A percentile compares a stretch with the other conserved stretches of the same genome.
phyloP scores from a whole-genome alignment of 768 basidiomycete species.

The Lepiota subincarnata region DNA sequence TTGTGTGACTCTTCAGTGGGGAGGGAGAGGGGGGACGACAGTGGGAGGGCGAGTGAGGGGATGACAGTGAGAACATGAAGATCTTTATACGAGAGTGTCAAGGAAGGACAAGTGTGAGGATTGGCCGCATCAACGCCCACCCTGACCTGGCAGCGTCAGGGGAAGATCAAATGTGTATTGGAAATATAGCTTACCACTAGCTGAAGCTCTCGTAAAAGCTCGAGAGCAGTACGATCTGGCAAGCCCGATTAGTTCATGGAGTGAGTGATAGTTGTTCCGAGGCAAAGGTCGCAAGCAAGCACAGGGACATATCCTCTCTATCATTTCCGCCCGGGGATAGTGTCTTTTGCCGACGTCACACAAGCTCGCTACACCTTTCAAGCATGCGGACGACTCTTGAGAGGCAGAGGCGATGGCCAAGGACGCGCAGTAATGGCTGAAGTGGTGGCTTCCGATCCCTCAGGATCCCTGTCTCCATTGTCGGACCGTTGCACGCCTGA shows the following conservation, averaged over 20 bases:
- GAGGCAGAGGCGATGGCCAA: no score
- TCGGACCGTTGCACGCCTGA: background rate
- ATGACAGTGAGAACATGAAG: constrained; percentile 2
- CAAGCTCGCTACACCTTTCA: no score
- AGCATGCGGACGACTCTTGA: no score
- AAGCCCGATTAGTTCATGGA: no score
- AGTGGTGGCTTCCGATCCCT: background rate
- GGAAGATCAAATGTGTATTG: background rate
- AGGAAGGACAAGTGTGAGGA: background rate
- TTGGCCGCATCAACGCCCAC: constrained; percentile 1
- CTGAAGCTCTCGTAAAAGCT: background rate
- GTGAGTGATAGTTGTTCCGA: background rate
- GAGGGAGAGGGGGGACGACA: background rate
- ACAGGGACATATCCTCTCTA: no score
- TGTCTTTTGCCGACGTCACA: no score
- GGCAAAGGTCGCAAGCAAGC: background rate
- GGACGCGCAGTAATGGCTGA: no score
- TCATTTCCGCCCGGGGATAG: no score
- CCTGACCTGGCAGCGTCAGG: background rate
- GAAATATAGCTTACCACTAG: background rate
- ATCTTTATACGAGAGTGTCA: constrained; percentile 1
- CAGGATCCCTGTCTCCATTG: background rate
- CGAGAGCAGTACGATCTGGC: no score
- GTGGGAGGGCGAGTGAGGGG: background rate
- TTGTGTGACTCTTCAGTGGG: background rate